Evolutionary conservation across 805 yeast species (phyloP).

Genomic region (Yamadazyma insecticola): DNA sequence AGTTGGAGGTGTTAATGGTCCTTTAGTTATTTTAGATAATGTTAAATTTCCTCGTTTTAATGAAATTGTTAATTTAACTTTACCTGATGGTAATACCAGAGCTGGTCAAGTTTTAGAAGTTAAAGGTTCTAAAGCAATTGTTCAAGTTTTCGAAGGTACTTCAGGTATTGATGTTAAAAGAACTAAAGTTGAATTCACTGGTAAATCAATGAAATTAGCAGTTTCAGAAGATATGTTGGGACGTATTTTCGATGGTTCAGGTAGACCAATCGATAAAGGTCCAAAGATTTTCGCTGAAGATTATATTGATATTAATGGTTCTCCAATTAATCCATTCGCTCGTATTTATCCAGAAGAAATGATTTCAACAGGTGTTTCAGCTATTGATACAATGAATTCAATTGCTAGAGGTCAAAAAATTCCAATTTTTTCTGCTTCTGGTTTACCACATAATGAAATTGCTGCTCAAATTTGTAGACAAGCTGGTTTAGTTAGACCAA

Average conservation of each 20-base stretch:
- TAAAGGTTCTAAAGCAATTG: conserved; percentile 94
- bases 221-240: conserved; percentile 97
- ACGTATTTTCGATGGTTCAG: conserved; percentile 97
- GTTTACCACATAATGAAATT: conserved; percentile 98
- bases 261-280: conserved; percentile 97
- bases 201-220: conserved; percentile 86
- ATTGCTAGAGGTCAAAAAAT: conserved; percentile 99
- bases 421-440: conserved; percentile 98
- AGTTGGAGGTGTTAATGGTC: conserved; percentile 98
- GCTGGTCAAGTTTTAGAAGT: conserved; percentile 99
- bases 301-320: conserved; percentile 95
- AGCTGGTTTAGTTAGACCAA: conserved; percentile 98
- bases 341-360: conserved; percentile 99
- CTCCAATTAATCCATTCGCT: conserved; percentile 97
- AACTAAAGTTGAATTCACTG: conserved; percentile 96
- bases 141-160: conserved; percentile 98
- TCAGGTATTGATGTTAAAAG: conserved; percentile 98
- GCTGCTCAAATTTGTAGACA: conserved; percentile 99
- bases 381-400: conserved; percentile 98
- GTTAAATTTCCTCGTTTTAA: conserved; percentile 66
- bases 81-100: conserved; percentile 92
- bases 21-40: conserved; percentile 68
- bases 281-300: conserved; percentile 99
- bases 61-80: conserved; percentile 93
- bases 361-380: conserved; percentile 98